These are phyloP conservation scores for Leishmania tropica DNA, from an alignment of 208 protist species.

Conservation along the genomic window DNA sequence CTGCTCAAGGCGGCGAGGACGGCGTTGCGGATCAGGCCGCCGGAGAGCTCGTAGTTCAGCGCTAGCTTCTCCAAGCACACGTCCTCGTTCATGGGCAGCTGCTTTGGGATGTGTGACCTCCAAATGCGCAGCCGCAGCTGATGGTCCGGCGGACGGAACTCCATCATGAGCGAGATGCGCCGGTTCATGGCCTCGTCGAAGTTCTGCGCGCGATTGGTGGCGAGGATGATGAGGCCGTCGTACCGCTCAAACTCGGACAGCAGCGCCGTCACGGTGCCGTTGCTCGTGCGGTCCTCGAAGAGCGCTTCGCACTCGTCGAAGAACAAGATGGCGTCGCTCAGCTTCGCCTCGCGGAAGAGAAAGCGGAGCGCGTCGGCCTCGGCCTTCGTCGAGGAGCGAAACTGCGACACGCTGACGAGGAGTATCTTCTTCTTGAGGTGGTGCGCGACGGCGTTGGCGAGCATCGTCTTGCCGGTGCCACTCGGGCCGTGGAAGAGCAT, in stretches of 20 bases:
- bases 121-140: conserved; percentile 89
- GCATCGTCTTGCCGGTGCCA: conserved; percentile 95
- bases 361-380: conserved; percentile 84
- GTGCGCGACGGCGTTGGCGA: conserved; percentile 92
- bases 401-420: conserved; percentile 84
- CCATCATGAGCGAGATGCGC: conserved; percentile 91
- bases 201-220: conserved; percentile 90
- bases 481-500: conserved; percentile 93
- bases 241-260: conserved; percentile 93
- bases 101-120: conserved; percentile 70
- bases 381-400: conserved; percentile 66
- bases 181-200: conserved; percentile 95
- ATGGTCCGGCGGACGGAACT: conserved; percentile 89
- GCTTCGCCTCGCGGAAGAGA: conserved; percentile 92
- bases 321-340: conserved; percentile 93
- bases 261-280: conserved; percentile 83
- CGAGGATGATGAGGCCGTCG: conserved; percentile 90
- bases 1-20: conserved; percentile 79
- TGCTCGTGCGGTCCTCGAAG: conserved; percentile 86
- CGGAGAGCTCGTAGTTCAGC: conserved; percentile 89
- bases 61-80: conserved; percentile 75
- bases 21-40: conserved; percentile 93
- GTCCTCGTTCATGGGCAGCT: conserved; percentile 55
- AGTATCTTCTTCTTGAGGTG: conserved; percentile 88
- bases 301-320: conserved; percentile 95